Percentiles rank a stretch among this genome's conserved stretches.
Conservation (phyloP, 306 rosid species). For the Fragaria ananassa region DNA sequence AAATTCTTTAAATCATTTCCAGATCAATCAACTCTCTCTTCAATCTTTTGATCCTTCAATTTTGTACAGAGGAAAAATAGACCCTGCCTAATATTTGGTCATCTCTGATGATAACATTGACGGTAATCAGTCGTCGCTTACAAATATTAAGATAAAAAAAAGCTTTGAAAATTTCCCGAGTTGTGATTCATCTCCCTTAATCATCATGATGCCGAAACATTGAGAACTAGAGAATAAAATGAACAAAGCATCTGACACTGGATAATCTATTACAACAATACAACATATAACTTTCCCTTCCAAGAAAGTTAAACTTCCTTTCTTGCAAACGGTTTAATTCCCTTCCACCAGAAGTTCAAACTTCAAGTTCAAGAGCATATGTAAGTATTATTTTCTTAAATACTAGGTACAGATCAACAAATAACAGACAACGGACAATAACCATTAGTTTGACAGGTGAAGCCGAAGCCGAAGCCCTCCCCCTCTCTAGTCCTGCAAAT, state of each 20-base stretch:
- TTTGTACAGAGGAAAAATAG: too few species aligned
- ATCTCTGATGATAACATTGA: too few species aligned
- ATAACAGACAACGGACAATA: constrained; percentile 2
- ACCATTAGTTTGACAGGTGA: neutral
- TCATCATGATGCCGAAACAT: neutral
- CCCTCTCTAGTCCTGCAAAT: constrained; percentile 39
- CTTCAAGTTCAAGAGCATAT: neutral
- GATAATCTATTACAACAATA: neutral
- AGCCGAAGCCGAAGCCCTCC: constrained; percentile 16
- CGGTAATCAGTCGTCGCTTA: too few species aligned
- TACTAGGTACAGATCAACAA: constrained; percentile 1
- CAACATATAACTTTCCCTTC: neutral
- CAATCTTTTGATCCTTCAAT: too few species aligned
- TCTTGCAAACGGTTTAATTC: neutral
- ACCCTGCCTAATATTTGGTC: too few species aligned
- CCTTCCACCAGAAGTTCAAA: neutral
- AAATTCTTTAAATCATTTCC: too few species aligned
- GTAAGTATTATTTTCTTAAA: constrained; percentile 3
- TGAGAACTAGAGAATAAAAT: neutral
- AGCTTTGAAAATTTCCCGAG: too few species aligned
- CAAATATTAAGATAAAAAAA: too few species aligned
- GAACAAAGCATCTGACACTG: neutral
- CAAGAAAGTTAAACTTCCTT: neutral
- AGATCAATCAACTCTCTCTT: too few species aligned
- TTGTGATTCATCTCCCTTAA: too few species aligned